Evolutionary conservation across 2,329 filamentous ascomycete genomes (phyloP).

Genomic region (Colletotrichum endophyticum): DNA sequence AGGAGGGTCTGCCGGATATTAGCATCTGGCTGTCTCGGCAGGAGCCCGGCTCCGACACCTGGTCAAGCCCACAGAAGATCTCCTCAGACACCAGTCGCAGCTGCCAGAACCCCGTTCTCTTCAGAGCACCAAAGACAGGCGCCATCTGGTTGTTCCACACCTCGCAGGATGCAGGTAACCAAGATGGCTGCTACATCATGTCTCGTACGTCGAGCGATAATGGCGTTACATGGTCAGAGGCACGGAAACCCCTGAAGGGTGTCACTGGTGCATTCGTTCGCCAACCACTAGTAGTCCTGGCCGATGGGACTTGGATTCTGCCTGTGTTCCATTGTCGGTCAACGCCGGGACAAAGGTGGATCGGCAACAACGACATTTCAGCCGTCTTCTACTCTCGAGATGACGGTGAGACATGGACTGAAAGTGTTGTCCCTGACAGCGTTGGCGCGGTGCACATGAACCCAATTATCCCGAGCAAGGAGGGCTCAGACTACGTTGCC

Average conservation of each 20-base stretch:
- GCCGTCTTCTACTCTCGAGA: conserved; percentile 41
- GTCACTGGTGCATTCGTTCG: conserved; percentile 43
- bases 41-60: conserved; percentile 29
- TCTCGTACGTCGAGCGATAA: conserved; percentile 38
- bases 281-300: conserved; percentile 42
- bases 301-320: conserved; percentile 42
- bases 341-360: conserved; percentile 43
- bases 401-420: conserved; percentile 41
- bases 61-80: conserved; percentile 38
- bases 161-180: conserved; percentile 47
- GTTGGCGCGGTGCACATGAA: conserved; percentile 49
- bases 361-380: conserved; percentile 48
- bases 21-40: conserved; percentile 46
- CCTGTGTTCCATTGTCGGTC: conserved; percentile 48
- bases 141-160: conserved; percentile 48
- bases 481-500: conserved; percentile 32
- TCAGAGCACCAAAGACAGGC: conserved; percentile 35
- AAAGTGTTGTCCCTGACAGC: conserved; percentile 39
- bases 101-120: conserved; percentile 50
- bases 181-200: conserved; percentile 44
- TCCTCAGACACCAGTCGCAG: conserved; percentile 43
- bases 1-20: conserved; percentile 49
- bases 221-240: conserved; percentile 39
- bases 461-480: conserved; percentile 32
- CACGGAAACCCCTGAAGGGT: conserved; percentile 34